Base-by-base conservation (phyloP, 768 basidiomycete species). In the Rhodocollybia butyracea region DNA sequence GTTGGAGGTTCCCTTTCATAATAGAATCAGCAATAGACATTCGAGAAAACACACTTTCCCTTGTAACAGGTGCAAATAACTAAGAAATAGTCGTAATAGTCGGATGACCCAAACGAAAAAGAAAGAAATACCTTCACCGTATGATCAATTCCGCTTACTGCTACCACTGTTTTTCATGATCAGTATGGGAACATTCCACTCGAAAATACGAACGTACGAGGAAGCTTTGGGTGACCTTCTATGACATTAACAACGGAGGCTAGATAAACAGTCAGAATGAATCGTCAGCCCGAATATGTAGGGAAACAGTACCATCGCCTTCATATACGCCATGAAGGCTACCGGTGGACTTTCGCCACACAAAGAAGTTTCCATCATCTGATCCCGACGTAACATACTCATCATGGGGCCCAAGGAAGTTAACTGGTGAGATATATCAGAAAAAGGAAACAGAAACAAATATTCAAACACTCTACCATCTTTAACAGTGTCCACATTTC, bases 341-440 rank as follows among this genome's bases (percentile, higher is more conserved):
- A 0, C 84, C 86, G 15, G 78, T 78, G 17, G 70, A 67, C 64
- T 94, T 94, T 57, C 82, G 74, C 93, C 93, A 96, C 13, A 94
- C 75, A 66, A 96, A 96, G 68, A 89, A 86, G 64, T 90, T 85
- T 2, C 89, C 89, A 59, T 94, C 91, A 63, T 96, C 93, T 3
- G 88, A 91, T 6, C 93, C 93, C 22, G 91, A 92, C 12, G 82
- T 76, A 21, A 95, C 80, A 55, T 78, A 89, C 68, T 94, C 88
- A 51, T 92, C 88, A 40, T 70, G 69, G 5, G 87, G 84, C 0
- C 93, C 93, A 36, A 94, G 70, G 66, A 91, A 94, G 66, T 91
- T 94, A 34, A 92, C 92, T 93, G 56, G 1, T 55, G 22, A 46
- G 12, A 17, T 22, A 38, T 26, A 29, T 31, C n/a, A 19, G 8